Percentiles rank a stretch among this genome's conserved stretches.
Evolutionary conservation across 495 filamentous ascomycete genomes (phyloP).

Genomic region (Xylaria intraflava): DNA sequence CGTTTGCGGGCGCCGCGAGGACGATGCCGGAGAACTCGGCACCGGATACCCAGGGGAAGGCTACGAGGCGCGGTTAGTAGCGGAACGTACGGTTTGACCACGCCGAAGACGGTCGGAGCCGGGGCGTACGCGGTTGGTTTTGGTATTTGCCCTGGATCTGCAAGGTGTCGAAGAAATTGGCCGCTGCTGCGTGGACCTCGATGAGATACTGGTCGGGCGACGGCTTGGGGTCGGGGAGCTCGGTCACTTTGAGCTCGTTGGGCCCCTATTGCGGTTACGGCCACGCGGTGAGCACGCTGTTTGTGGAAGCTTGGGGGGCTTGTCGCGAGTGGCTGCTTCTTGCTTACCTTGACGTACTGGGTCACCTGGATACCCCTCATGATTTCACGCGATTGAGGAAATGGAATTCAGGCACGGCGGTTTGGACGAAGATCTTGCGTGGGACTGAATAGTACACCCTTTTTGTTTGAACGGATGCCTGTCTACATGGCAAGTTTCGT

Average conservation of each 20-base stretch:
- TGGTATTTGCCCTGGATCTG: conserved; percentile 80
- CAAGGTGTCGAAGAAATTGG: conserved; percentile 94
- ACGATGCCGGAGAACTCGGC: conserved; percentile 80
- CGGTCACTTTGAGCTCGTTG: conserved; percentile 64
- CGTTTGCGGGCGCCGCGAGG: conserved; percentile 51
- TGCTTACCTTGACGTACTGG: conserved; percentile 70
- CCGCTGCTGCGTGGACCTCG: conserved; percentile 77
- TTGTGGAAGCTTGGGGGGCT: not conserved
- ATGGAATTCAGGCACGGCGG: not conserved
- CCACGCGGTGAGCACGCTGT: not conserved
- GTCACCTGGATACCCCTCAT: conserved; percentile 84
- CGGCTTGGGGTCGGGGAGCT: conserved; percentile 66
- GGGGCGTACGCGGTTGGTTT: conserved; percentile 46
- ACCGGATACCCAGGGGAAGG: conserved; percentile 81
- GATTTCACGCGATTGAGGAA: conserved; percentile 5
- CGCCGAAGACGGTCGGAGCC: not conserved
- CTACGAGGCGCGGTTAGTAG: conserved; percentile 15
- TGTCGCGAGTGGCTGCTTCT: not conserved
- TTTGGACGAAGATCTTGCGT: not conserved
- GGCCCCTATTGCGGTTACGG: conserved; percentile 51
- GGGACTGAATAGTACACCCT: not conserved
- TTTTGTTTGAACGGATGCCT: too few relatives aligned
- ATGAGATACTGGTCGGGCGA: conserved; percentile 73
- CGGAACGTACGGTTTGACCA: too few relatives aligned
- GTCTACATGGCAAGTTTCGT: too few relatives aligned